phyloP scores from a whole-genome alignment of 495 filamentous ascomycete genomes.

The Clohesyomyces aquaticus region DNA sequence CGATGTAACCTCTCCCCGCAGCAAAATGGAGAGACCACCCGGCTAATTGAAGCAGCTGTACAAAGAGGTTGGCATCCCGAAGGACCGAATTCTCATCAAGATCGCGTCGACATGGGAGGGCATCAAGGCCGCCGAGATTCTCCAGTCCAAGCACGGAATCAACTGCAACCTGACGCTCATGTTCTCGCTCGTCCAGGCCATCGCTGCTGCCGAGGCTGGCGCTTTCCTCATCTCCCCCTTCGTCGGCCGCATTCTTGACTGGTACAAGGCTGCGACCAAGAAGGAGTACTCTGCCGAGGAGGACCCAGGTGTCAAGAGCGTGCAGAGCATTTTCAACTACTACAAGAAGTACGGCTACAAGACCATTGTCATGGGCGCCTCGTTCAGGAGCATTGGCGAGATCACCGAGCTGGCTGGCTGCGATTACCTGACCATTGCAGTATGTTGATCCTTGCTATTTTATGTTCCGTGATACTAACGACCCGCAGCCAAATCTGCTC shows the following conservation, averaged over 20 bases:
- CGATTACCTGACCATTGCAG: conserved; percentile 97
- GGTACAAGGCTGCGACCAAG: conserved; percentile 96
- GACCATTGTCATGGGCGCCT: conserved; percentile 99
- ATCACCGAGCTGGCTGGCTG: conserved; percentile 98
- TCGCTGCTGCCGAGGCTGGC: conserved; percentile 93
- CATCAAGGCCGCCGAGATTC: conserved; percentile 93
- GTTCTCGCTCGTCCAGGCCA: conserved; percentile 95
- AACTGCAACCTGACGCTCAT: conserved; percentile 99
- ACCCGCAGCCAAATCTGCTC: conserved; percentile 79
- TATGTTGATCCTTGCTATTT: conserved; percentile 51
- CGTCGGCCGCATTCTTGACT: conserved; percentile 98
- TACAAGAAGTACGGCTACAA: conserved; percentile 99
- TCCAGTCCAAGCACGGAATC: conserved; percentile 90
- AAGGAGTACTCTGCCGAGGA: conserved; percentile 86
- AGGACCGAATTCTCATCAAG: conserved; percentile 92
- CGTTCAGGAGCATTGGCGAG: conserved; percentile 93
- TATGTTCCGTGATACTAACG: background rate
- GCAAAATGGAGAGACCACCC: background rate
- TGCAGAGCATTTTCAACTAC: conserved; percentile 98
- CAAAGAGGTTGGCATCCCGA: conserved; percentile 84
- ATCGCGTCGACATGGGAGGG: conserved; percentile 92
- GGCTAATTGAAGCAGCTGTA: conserved; percentile 68
- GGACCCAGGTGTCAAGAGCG: conserved; percentile 95
- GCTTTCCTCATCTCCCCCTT: conserved; percentile 99
- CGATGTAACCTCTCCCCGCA: conserved; percentile 61